Evolutionary conservation across 192 early-diverging fungal genomes (phyloP).

Genomic region (Phlyctochytrium arcticum): DNA sequence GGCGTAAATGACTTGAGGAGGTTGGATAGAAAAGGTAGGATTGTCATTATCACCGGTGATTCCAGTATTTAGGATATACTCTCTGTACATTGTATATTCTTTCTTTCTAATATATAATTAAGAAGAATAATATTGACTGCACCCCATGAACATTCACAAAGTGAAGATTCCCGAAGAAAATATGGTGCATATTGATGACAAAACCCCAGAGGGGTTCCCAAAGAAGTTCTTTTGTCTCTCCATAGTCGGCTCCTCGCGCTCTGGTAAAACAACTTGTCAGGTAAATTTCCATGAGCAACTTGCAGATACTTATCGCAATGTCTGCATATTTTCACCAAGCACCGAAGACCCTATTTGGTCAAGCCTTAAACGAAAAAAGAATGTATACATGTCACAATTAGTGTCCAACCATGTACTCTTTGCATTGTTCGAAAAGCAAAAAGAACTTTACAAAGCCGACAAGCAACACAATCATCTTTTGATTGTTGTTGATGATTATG

Average conservation of each 20-base stretch:
- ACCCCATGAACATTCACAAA: background rate
- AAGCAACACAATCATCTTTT: background rate
- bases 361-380: no score
- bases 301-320: background rate
- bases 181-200: background rate
- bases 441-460: background rate
- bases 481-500: background rate
- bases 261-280: no score
- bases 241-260: conserved; percentile 1
- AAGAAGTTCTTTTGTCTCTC: background rate
- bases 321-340: background rate
- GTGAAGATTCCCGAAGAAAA: conserved; percentile 5
- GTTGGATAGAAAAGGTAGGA: background rate
- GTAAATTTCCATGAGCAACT: background rate
- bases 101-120: background rate
- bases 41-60: background rate
- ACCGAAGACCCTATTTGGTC: background rate
- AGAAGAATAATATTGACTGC: background rate
- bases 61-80: background rate
- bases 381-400: background rate
- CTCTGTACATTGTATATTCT: background rate
- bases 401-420: background rate
- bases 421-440: background rate
- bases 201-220: background rate
- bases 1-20: background rate